Conservation (phyloP, 106 monocot genomes). For the Platanthera guangdongensis region DNA sequence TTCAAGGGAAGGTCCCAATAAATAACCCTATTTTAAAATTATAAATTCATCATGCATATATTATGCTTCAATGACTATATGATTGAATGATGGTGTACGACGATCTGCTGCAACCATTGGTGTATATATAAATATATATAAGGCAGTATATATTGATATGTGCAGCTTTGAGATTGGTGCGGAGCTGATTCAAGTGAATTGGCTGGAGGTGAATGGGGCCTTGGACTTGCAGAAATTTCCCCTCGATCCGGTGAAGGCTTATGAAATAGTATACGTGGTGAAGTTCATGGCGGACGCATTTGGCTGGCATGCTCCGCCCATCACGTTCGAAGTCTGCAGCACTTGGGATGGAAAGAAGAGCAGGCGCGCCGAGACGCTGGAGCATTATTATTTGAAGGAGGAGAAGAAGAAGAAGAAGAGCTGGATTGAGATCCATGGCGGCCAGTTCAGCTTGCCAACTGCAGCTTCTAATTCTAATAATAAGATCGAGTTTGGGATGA, state of each 20-base stretch:
- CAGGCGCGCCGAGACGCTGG: not conserved
- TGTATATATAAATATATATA: no score
- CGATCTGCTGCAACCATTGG: no score
- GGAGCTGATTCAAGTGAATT: slow-evolving; percentile 22
- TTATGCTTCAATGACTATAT: no score
- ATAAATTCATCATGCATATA: no score
- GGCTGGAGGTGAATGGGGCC: slow-evolving; percentile 8
- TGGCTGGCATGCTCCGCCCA: slow-evolving; percentile 13
- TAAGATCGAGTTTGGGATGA: slow-evolving; percentile 9
- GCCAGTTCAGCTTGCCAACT: not conserved
- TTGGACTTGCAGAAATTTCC: not conserved
- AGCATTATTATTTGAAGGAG: slow-evolving; percentile 1
- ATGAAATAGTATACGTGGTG: slow-evolving; percentile 5
- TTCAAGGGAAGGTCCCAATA: no score
- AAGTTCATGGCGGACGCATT: slow-evolving; percentile 17
- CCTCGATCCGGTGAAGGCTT: not conserved
- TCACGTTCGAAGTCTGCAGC: slow-evolving; percentile 4
- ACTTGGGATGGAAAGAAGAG: not conserved
- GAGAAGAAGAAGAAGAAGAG: not conserved
- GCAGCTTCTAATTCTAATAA: not conserved
- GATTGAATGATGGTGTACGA: no score
- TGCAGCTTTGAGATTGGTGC: slow-evolving; percentile 4
- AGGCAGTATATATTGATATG: no score
- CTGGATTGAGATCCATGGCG: slow-evolving; percentile 6
- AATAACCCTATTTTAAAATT: no score